Conservation (phyloP, 2,329 filamentous ascomycete species). For the Talaromyces sp. region DNA sequence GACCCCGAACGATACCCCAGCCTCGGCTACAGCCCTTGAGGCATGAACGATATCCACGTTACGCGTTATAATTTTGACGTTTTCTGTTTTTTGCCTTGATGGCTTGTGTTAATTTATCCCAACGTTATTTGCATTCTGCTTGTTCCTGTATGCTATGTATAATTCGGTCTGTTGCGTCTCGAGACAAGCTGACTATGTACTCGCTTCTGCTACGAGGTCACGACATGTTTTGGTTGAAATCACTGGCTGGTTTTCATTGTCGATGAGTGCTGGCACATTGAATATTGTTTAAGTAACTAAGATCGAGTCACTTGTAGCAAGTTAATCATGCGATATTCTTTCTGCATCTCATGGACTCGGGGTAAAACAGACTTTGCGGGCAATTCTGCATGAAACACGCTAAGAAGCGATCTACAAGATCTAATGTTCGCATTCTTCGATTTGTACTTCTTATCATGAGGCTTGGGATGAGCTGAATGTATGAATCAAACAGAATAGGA, state of each 20-base stretch:
- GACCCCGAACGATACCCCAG: not conserved
- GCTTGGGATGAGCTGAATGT: not conserved
- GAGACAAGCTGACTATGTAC: not conserved
- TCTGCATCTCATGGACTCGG: not conserved
- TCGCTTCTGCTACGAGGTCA: not conserved
- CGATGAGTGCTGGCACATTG: not conserved
- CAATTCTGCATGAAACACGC: not conserved
- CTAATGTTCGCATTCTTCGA: not conserved
- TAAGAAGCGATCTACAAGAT: constrained; percentile 6
- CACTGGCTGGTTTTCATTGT: not conserved
- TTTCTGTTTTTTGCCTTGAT: not conserved
- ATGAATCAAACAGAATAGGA: not conserved
- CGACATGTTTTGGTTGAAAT: not conserved
- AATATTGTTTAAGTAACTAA: not conserved
- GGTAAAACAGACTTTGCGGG: not conserved
- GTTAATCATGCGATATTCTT: not conserved
- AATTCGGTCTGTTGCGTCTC: not conserved
- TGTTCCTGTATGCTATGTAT: not conserved
- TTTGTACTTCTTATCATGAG: not conserved
- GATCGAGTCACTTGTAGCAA: not conserved
- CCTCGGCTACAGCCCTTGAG: not conserved
- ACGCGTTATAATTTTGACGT: not conserved
- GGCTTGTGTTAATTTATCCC: not conserved
- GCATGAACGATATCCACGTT: constrained; percentile 1
- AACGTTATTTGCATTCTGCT: not conserved